Percentiles rank a stretch among this genome's conserved stretches.
Conservation (phyloP, 129 eudicot genomes). For the Sambucus nigra region DNA sequence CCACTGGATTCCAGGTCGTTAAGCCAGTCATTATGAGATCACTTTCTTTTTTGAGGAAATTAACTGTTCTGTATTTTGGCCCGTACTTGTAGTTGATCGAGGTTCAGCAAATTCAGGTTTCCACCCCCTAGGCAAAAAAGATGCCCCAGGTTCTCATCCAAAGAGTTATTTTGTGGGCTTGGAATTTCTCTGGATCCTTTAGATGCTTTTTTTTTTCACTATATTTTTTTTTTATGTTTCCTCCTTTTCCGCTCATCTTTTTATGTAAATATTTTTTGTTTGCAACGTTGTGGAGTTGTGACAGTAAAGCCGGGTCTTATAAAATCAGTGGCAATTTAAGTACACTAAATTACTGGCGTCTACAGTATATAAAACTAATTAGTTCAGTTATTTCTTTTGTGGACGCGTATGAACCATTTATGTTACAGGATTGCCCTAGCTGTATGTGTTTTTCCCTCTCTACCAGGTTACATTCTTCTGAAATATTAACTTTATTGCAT, state of each 20-base stretch:
- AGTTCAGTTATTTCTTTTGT: not conserved
- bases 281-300: not conserved
- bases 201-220: no score
- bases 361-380: not conserved
- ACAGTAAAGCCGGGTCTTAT: not conserved
- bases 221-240: not conserved
- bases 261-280: no score
- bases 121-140: not conserved
- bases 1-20: not conserved
- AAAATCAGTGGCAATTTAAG: not conserved
- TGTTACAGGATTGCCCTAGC: slow-evolving; percentile 1
- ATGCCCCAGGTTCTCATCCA: not conserved
- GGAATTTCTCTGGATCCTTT: slow-evolving; percentile 1
- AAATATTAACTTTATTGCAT: slow-evolving; percentile 15
- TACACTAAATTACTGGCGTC: not conserved
- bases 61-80: not conserved
- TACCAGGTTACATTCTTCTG: slow-evolving; percentile 16
- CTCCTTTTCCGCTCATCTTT: not conserved
- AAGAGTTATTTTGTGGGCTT: not conserved
- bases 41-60: not conserved
- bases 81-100: not conserved
- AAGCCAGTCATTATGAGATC: not conserved
- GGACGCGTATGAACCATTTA: not conserved
- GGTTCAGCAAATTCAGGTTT: not conserved
- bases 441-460: slow-evolving; percentile 6